Evolutionary conservation across 768 basidiomycete genomes (phyloP), one percentile per base, ranked within the genome.

Genomic region (Boletus sp.): DNA sequence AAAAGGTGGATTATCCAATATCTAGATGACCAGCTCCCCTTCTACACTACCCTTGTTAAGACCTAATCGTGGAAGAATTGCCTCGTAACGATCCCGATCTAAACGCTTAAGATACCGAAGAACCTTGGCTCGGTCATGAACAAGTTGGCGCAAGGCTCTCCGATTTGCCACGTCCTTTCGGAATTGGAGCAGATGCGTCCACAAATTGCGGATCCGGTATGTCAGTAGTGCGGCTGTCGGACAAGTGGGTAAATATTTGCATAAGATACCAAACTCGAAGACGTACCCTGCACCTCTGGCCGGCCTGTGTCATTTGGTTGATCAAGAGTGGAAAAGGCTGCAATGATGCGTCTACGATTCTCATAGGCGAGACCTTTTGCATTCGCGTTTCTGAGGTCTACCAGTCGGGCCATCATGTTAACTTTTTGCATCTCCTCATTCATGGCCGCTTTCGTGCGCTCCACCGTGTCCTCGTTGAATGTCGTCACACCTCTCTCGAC

Each of bases 381-480:
- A 63, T 89, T 91, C 17, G 96, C 89, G 67, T 98, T 98, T 60
- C 87, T 78, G 64, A 98, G 73, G 74, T 97, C 94, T 20, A 94
- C 73, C 32, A 93, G 73, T 62, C 81, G 80, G 42, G 88, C 85
- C 55, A 97, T 79, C 64, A 73, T 67, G 58, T 75, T 80, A 6
- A 80, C 77, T 65, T 86, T 87, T 54, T 58, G 56, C 32, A 76
- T 47, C 63, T 83, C 79, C 40, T 64, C 66, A 45, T 66, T 61
- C 55, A 70, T 67, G 28, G 68, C 72, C 49, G 63, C 61, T 15
- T 64, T 62, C 53, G 62, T 55, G 20, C 63, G 58, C 44, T 60
- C 64, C 45, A 67, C 60, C 5, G 62, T 57, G 50, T 63, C 52
- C 36, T 58, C 59, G 42, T 67, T 50, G 50, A 61, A 57, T 10